Evolutionary conservation across 129 eudicot species (phyloP), one percentile per base, ranked within the genome.

Genomic region (Solidago caesia): DNA sequence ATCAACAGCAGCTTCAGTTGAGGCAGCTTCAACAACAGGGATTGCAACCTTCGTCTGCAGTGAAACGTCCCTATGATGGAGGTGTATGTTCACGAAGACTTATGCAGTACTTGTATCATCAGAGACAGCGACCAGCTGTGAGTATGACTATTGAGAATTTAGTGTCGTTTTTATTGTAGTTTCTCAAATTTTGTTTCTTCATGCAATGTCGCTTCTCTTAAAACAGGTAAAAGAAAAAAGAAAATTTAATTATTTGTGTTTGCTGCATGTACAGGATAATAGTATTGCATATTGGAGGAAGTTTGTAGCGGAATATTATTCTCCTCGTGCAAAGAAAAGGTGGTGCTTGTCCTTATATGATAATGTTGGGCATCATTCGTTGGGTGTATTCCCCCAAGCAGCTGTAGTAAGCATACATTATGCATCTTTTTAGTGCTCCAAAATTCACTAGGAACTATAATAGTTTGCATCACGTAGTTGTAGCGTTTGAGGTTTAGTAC

Each of bases 311-410:
- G 99, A 95, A 76, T 95, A 95, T 75, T 95, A 86, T 78, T 86
- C 97, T 70, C 97, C 99, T 42, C 97, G 96, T 79, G 97, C 97
- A 70, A 95, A 95, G 84, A 95, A 88, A 85, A 87, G 99, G 76
- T 95, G 97, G 99, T 95, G 99, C 74, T 75, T 95, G 76, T 91
- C 99, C 33, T 67, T 85, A 26, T 91, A 95, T 81, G 96, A 91
- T 72, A 91, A 91, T 65, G 97, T 87, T 26, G 97, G 91, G 59
- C 93, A 95, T 71, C 93, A 89, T 44, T 89, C 99, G 6, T 83
- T 87, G 12, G 99, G 99, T 45, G 87, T 91, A 55, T 91, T 95
- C 55, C 99, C 99, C 3, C 99, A 88, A 71, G 87, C 97, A 52
- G 82, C 99, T 29, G 82, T 88, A 97, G 99, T 89, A 74, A 33